These are phyloP conservation scores for Furcasterigmium furcatum DNA, from an alignment of 2,329 filamentous ascomycete genomes.

Conservation along the genomic window DNA sequence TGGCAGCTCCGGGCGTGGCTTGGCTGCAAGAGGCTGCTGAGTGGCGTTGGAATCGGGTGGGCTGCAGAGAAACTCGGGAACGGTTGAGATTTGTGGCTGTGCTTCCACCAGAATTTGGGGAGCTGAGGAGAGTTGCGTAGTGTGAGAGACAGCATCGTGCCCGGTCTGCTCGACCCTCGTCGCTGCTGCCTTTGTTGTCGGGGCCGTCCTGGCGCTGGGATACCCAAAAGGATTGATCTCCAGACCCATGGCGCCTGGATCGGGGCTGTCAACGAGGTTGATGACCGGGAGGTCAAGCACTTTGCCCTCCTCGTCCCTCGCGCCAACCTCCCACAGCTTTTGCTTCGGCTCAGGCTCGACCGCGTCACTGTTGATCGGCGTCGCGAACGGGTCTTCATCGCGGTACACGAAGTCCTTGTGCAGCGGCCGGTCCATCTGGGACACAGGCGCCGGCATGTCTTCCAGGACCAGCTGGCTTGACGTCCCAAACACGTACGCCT, in stretches of 20 bases:
- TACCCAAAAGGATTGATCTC: conserved; percentile 38
- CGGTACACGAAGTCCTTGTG: conserved; percentile 38
- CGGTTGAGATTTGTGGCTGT: too few relatives aligned
- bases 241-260: conserved; percentile 13
- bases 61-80: background rate
- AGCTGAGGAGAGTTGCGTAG: too few relatives aligned
- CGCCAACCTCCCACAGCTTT: conserved; percentile 68
- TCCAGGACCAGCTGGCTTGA: conserved; percentile 78
- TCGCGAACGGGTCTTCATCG: conserved; percentile 42
- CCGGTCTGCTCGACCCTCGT: too few relatives aligned
- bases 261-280: conserved; percentile 49
- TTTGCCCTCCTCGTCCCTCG: conserved; percentile 62
- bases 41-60: background rate
- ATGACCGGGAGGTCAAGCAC: conserved; percentile 61
- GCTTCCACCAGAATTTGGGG: too few relatives aligned
- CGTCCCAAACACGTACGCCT: conserved; percentile 82
- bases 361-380: conserved; percentile 32
- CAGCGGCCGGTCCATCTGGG: background rate
- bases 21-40: background rate
- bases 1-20: too few relatives aligned
- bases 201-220: background rate
- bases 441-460: conserved; percentile 56
- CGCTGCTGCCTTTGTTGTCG: background rate
- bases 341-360: conserved; percentile 25
- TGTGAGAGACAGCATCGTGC: too few relatives aligned